These are phyloP conservation scores for Amesomyces nigricolor DNA, from an alignment of 2,329 filamentous ascomycete genomes.

Conservation along the genomic window DNA sequence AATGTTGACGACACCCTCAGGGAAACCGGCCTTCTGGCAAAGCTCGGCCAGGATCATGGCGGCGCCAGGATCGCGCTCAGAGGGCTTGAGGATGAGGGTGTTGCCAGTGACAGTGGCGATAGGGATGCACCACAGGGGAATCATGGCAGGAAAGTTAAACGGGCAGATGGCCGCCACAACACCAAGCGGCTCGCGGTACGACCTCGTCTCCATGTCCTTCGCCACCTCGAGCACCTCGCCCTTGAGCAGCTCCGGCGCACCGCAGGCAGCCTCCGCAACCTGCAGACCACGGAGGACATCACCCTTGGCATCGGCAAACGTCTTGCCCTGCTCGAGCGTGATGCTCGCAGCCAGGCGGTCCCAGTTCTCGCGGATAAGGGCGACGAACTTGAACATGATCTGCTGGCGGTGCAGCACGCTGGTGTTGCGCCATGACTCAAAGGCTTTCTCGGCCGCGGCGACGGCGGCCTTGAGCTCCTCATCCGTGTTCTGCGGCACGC, in stretches of 20 bases:
- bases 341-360: slow-evolving; percentile 79
- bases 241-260: slow-evolving; percentile 73
- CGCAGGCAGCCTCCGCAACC: slow-evolving; percentile 77
- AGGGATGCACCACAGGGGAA: slow-evolving; percentile 85
- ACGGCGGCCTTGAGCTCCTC: slow-evolving; percentile 70
- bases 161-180: slow-evolving; percentile 81
- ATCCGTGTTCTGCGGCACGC: slow-evolving; percentile 76
- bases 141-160: slow-evolving; percentile 91
- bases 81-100: slow-evolving; percentile 79
- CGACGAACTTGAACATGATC: slow-evolving; percentile 83
- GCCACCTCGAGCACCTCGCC: slow-evolving; percentile 80
- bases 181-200: slow-evolving; percentile 74
- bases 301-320: slow-evolving; percentile 73
- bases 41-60: slow-evolving; percentile 82
- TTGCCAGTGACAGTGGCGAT: slow-evolving; percentile 81
- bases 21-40: slow-evolving; percentile 73
- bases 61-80: slow-evolving; percentile 77
- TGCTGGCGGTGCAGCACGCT: slow-evolving; percentile 70
- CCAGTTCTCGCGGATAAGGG: slow-evolving; percentile 77
- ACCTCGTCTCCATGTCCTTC: slow-evolving; percentile 85
- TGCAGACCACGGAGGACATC: slow-evolving; percentile 78
- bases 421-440: slow-evolving; percentile 65
- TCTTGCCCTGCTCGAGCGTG: slow-evolving; percentile 84
- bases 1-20: slow-evolving; percentile 74
- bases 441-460: slow-evolving; percentile 69